Evolutionary conservation across 2,329 filamentous ascomycete genomes (phyloP).

Genomic region (Diaporthe longicolla): DNA sequence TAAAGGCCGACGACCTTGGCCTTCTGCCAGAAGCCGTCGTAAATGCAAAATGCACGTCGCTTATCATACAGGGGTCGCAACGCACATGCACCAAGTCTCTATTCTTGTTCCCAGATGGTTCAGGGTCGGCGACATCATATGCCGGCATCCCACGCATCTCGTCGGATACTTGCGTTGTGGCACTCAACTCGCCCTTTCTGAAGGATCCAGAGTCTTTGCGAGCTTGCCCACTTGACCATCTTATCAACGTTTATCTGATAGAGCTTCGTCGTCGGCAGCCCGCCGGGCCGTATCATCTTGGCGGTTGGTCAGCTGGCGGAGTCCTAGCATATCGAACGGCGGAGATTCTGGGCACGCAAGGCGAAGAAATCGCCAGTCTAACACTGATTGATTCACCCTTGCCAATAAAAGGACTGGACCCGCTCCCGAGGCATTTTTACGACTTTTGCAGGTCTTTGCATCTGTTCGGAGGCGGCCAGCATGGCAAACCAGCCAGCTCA

Average conservation of each 20-base stretch:
- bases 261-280: conserved; percentile 81
- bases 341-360: neutral
- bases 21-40: conserved; percentile 45
- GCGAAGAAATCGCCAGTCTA: neutral
- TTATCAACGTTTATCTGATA: conserved; percentile 73
- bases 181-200: conserved; percentile 79
- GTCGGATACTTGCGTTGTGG: conserved; percentile 62
- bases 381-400: conserved; percentile 15
- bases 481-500: conserved; percentile 18
- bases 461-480: conserved; percentile 29
- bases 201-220: conserved; percentile 74
- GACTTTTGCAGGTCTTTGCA: conserved; percentile 32
- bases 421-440: conserved; percentile 18
- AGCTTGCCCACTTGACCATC: conserved; percentile 74
- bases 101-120: conserved; percentile 69
- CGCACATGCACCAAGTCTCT: conserved; percentile 61
- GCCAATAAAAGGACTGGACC: conserved; percentile 16
- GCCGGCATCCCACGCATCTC: conserved; percentile 68
- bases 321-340: conserved; percentile 63
- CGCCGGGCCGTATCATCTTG: conserved; percentile 75
- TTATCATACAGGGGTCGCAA: conserved; percentile 64
- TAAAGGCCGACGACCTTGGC: conserved; percentile 57
- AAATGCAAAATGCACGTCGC: conserved; percentile 49
- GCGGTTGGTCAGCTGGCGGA: conserved; percentile 82
- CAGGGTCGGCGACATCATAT: conserved; percentile 76